A percentile compares a stretch with the other conserved stretches of the same genome.
Evolutionary conservation across 2,329 filamentous ascomycete species (phyloP).

Genomic region (Parafenestella ontariensis): DNA sequence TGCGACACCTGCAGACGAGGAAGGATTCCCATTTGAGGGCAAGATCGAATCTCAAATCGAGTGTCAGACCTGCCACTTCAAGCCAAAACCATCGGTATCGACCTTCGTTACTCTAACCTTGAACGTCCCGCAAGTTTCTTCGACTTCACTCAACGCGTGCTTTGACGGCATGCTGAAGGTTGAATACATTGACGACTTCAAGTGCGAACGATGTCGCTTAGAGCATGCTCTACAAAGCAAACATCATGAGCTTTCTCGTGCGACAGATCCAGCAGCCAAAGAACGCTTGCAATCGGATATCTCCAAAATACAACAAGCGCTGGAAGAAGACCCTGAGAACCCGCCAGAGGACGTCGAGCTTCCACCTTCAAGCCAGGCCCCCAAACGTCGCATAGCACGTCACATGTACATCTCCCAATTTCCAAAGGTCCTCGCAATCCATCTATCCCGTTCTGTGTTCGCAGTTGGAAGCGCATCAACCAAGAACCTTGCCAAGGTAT

Average conservation of each 20-base stretch:
- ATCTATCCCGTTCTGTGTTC: constrained; percentile 92
- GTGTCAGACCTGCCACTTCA: constrained; percentile 88
- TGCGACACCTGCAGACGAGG: constrained; percentile 54
- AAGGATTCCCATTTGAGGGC: constrained; percentile 91
- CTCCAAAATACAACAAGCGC: constrained; percentile 69
- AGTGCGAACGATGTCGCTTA: constrained; percentile 91
- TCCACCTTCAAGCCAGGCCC: constrained; percentile 76
- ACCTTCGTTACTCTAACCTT: constrained; percentile 92
- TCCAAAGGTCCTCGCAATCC: constrained; percentile 88
- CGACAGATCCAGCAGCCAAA: constrained; percentile 46
- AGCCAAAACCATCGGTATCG: constrained; percentile 81
- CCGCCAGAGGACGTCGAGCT: constrained; percentile 75
- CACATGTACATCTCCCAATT: constrained; percentile 87
- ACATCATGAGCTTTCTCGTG: constrained; percentile 63
- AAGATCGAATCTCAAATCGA: constrained; percentile 93
- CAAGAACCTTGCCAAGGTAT: constrained; percentile 94
- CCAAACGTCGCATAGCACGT: constrained; percentile 83
- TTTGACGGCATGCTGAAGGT: constrained; percentile 95
- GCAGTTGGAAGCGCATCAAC: constrained; percentile 77
- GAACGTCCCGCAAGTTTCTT: constrained; percentile 81
- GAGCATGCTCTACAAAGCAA: constrained; percentile 75
- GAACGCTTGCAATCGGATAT: constrained; percentile 65
- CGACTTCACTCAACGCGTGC: constrained; percentile 83
- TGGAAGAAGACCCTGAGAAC: constrained; percentile 82
- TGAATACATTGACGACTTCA: constrained; percentile 96